phyloP scores from a whole-genome alignment of 1,284 basidiomycete genomes.

The Takashimella tepidaria region DNA sequence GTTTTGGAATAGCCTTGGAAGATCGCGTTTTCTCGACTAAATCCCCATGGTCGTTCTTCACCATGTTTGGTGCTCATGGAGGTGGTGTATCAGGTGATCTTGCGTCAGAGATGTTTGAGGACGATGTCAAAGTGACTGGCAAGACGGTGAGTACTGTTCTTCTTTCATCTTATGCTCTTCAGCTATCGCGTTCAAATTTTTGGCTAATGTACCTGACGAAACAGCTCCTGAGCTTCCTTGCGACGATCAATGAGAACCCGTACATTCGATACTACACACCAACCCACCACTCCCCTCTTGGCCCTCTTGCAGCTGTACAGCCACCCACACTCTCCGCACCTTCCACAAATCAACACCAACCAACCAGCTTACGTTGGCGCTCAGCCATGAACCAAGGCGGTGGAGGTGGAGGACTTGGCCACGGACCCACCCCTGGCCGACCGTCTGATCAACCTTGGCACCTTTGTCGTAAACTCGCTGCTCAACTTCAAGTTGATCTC shows the following conservation, averaged over 20 bases:
- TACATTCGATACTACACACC: constrained; percentile 92
- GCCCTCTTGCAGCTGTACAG: constrained; percentile 61
- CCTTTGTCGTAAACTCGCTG: constrained; percentile 57
- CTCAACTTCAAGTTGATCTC: constrained; percentile 70
- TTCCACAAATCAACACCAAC: constrained; percentile 47
- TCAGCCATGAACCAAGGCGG: constrained; percentile 35
- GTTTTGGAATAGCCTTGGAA: constrained; percentile 62
- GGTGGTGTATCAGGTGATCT: constrained; percentile 60
- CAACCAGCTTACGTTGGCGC: constrained; percentile 37
- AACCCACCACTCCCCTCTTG: constrained; percentile 74
- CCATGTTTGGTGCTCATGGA: constrained; percentile 74
- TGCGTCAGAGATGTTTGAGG: constrained; percentile 63
- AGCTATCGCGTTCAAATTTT: too few species aligned
- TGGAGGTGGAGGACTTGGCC: constrained; percentile 39
- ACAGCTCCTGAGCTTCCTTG: constrained; percentile 83
- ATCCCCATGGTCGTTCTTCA: constrained; percentile 73
- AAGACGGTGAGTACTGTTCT: constrained; percentile 46
- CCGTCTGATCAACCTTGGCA: constrained; percentile 57
- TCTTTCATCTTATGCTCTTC: too few species aligned
- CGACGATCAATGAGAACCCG: constrained; percentile 88
- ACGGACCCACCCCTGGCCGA: constrained; percentile 45
- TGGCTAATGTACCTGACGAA: constrained; percentile 22
- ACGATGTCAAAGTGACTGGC: constrained; percentile 67
- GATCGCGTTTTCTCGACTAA: constrained; percentile 74
- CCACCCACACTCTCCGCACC: constrained; percentile 48